Percentiles rank a stretch among this genome's conserved stretches.
These are phyloP conservation scores for Phytophthora sp. DNA, from an alignment of 352 stramenopile genomes.

Conservation along the genomic window DNA sequence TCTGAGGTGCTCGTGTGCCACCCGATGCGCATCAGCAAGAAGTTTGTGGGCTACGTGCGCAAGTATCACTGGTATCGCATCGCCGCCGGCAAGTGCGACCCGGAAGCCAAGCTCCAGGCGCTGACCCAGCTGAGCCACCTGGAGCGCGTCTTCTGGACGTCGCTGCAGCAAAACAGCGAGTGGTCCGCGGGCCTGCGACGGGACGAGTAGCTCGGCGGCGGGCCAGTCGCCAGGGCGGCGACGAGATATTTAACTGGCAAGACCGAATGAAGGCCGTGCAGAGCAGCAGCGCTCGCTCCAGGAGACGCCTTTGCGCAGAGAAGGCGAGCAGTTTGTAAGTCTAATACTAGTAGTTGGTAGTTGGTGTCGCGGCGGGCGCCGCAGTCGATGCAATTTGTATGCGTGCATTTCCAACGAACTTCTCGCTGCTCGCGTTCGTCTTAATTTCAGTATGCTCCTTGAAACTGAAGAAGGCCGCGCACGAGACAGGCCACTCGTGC, in stretches of 20 bases:
- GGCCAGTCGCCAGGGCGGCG: neutral
- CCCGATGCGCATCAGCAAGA: constrained; percentile 93
- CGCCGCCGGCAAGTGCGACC: constrained; percentile 63
- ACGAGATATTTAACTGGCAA: constrained; percentile 34
- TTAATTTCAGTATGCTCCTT: too few species aligned
- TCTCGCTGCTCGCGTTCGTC: too few species aligned
- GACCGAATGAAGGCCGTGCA: constrained; percentile 19
- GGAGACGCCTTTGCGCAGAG: neutral
- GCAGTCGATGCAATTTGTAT: neutral
- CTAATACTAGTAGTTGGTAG: constrained; percentile 19
- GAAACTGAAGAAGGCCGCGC: too few species aligned
- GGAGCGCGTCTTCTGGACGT: constrained; percentile 69
- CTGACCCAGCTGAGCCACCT: constrained; percentile 51
- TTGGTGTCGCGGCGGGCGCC: too few species aligned
- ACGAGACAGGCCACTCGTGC: neutral
- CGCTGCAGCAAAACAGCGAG: constrained; percentile 64
- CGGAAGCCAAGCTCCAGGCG: constrained; percentile 47
- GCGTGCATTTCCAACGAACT: constrained; percentile 4
- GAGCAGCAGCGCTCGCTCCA: neutral
- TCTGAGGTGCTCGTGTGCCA: constrained; percentile 89
- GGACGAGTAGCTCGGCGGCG: constrained; percentile 19
- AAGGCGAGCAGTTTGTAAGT: neutral
- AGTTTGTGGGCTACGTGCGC: constrained; percentile 89
- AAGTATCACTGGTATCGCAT: constrained; percentile 90
- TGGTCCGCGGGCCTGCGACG: constrained; percentile 34